Percentiles rank a stretch among this genome's conserved stretches.
Evolutionary conservation across 2,329 filamentous ascomycete species (phyloP).

Genomic region (Microdochium bolleyi): DNA sequence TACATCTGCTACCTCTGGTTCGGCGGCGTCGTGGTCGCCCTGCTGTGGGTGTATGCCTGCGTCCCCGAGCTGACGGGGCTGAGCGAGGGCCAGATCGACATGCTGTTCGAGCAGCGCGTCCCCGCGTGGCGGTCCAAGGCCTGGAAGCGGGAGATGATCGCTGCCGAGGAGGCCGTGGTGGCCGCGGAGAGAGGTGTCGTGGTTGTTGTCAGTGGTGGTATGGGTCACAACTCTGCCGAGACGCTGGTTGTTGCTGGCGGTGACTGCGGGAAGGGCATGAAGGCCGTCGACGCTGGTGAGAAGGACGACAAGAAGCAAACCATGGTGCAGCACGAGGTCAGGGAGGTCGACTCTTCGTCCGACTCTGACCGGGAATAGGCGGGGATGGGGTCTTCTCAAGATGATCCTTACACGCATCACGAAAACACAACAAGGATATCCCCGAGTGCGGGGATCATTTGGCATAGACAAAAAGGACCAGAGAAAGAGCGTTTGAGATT

Average conservation of each 20-base stretch:
- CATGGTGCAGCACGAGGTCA: not conserved
- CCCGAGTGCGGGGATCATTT: too few relatives aligned
- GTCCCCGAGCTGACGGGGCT: not conserved
- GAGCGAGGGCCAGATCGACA: not conserved
- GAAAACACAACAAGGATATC: too few relatives aligned
- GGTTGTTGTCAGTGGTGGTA: not conserved
- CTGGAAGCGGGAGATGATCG: not conserved
- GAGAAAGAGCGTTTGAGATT: too few relatives aligned
- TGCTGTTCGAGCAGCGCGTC: not conserved
- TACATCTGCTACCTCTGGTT: not conserved
- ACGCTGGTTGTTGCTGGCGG: not conserved
- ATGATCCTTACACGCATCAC: too few relatives aligned
- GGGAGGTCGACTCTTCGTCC: not conserved
- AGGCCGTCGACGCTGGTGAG: not conserved
- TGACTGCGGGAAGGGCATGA: not conserved
- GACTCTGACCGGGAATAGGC: not conserved
- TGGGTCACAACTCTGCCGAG: too few relatives aligned
- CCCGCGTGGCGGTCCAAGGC: not conserved
- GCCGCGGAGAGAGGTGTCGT: not conserved
- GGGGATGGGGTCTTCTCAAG: not conserved
- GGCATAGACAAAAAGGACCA: too few relatives aligned
- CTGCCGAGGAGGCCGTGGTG: not conserved
- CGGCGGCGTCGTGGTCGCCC: not conserved
- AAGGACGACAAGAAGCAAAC: not conserved
- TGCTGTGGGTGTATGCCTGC: not conserved